Conservation (phyloP, 208 protist species). For the Entamoeba moshkovskii region DNA sequence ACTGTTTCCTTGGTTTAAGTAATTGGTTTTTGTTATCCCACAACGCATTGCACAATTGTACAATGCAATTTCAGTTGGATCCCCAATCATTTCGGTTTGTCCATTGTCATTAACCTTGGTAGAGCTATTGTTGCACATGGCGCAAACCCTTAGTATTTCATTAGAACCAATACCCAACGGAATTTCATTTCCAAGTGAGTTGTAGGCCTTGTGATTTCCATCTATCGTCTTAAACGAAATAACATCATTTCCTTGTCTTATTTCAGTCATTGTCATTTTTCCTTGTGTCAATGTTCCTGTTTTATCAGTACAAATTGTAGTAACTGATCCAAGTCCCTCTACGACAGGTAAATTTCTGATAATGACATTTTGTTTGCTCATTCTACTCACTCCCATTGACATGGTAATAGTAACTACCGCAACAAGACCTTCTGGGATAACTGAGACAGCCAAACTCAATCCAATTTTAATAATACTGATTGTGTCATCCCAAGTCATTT, state of each 20-base stretch:
- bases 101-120: not conserved
- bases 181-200: not conserved
- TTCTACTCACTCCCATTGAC: constrained; percentile 21
- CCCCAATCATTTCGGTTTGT: not conserved
- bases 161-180: not conserved
- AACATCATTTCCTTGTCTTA: not conserved
- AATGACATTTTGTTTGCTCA: constrained; percentile 33
- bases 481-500: not conserved
- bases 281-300: constrained; percentile 48
- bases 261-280: constrained; percentile 39
- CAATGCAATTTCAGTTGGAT: constrained; percentile 13
- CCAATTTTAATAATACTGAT: constrained; percentile 9
- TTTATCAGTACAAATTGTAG: constrained; percentile 46
- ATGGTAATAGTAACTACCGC: constrained; percentile 25
- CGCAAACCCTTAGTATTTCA: not conserved
- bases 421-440: constrained; percentile 38
- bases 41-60: not conserved
- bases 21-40: not conserved
- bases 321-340: constrained; percentile 43
- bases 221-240: not conserved
- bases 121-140: not conserved
- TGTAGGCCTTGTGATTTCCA: not conserved
- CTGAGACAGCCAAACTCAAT: constrained; percentile 32
- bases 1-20: not conserved
- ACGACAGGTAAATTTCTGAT: constrained; percentile 29